phyloP scores from a whole-genome alignment of 208 protist genomes.

The Crithidia expoeki region DNA sequence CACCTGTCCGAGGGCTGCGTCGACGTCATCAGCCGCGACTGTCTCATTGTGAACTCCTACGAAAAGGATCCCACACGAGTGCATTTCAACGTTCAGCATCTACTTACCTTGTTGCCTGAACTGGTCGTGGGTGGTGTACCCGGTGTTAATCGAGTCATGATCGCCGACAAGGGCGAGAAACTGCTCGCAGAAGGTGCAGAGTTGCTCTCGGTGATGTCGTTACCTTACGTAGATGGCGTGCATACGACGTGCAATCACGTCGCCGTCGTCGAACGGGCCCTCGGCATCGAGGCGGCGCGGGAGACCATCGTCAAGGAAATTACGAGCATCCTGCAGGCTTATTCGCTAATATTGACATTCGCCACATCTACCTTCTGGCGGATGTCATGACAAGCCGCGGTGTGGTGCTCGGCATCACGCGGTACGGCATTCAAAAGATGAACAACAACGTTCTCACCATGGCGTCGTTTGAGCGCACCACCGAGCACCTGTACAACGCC shows the following conservation, averaged over 20 bases:
- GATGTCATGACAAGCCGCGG: slow-evolving; percentile 99
- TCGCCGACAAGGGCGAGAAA: slow-evolving; percentile 80
- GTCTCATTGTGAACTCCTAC: slow-evolving; percentile 75
- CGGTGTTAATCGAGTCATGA: slow-evolving; percentile 95
- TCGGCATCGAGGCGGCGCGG: slow-evolving; percentile 99
- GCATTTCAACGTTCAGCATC: slow-evolving; percentile 86
- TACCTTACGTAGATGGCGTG: slow-evolving; percentile 91
- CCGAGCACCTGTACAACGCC: slow-evolving; percentile 99
- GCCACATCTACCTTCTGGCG: slow-evolving; percentile 98
- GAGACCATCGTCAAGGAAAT: slow-evolving; percentile 98
- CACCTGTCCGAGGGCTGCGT: slow-evolving; percentile 87
- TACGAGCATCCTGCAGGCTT: slow-evolving; percentile 93
- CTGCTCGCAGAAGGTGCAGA: slow-evolving; percentile 95
- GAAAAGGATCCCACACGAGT: slow-evolving; percentile 45
- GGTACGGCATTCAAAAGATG: slow-evolving; percentile 99
- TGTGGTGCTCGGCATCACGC: slow-evolving; percentile 98
- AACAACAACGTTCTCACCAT: slow-evolving; percentile 98
- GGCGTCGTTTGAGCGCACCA: slow-evolving; percentile 99
- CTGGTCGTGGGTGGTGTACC: slow-evolving; percentile 95
- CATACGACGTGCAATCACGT: slow-evolving; percentile 98
- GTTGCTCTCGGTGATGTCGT: slow-evolving; percentile 94
- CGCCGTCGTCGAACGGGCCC: slow-evolving; percentile 92
- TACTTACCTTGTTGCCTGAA: slow-evolving; percentile 88
- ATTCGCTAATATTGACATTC: slow-evolving; percentile 98
- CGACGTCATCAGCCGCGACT: slow-evolving; percentile 65